Evolutionary conservation across 768 basidiomycete genomes (phyloP).

Genomic region (Collybia nuda): DNA sequence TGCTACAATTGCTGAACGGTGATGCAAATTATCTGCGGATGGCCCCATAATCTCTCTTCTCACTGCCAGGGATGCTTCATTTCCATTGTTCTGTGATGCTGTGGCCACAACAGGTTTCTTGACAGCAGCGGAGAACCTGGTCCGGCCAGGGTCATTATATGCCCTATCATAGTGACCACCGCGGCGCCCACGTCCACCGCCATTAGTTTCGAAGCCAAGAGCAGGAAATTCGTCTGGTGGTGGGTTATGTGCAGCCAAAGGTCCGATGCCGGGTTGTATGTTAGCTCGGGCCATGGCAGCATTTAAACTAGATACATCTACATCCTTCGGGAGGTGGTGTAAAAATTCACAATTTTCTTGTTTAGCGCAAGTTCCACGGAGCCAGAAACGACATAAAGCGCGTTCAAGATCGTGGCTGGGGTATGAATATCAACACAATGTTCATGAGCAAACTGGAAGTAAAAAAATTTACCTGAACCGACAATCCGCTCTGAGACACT

Average conservation of each 20-base stretch:
- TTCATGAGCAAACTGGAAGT: background rate
- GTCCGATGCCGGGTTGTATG: constrained; percentile 48
- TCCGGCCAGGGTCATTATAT: constrained; percentile 81
- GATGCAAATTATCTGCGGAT: constrained; percentile 61
- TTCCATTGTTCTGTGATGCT: constrained; percentile 21
- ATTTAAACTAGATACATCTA: constrained; percentile 72
- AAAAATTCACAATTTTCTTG: constrained; percentile 96
- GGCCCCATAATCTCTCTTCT: constrained; percentile 59
- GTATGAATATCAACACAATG: constrained; percentile 7
- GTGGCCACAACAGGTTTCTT: constrained; percentile 55
- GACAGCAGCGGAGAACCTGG: constrained; percentile 87
- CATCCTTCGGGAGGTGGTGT: constrained; percentile 86
- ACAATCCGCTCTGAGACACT: constrained; percentile 94
- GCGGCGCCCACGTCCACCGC: constrained; percentile 38
- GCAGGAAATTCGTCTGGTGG: constrained; percentile 74
- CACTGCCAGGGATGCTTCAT: constrained; percentile 42
- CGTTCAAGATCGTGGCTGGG: constrained; percentile 90
- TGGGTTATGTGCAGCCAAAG: constrained; percentile 40
- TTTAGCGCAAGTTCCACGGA: constrained; percentile 95
- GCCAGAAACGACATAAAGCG: constrained; percentile 95
- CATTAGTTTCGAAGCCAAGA: constrained; percentile 46
- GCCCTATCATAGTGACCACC: constrained; percentile 39
- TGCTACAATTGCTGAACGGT: constrained; percentile 69
- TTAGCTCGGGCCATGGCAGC: constrained; percentile 67
- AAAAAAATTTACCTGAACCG: constrained; percentile 81